These are phyloP conservation scores for Cajanus cajan DNA, from an alignment of 306 rosid genomes.

Conservation along the genomic window DNA sequence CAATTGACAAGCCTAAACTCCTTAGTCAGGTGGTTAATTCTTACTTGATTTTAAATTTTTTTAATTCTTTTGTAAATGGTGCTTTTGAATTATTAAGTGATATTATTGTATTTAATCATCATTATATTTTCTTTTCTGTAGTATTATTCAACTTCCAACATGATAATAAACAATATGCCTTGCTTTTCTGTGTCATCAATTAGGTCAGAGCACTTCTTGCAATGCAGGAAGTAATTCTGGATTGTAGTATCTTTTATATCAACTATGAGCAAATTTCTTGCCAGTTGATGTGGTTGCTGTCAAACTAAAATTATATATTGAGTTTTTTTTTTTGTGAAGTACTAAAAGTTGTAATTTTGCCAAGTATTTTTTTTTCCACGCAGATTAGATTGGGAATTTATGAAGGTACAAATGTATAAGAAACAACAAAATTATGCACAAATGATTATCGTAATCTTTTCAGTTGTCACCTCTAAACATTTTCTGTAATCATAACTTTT, in stretches of 20 bases:
- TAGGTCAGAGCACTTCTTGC: conserved; percentile 23
- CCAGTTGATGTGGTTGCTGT: conserved; percentile 3
- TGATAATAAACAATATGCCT: conserved; percentile 5
- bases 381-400: background rate
- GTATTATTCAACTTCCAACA: conserved; percentile 26
- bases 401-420: background rate
- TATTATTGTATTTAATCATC: background rate
- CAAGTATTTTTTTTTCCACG: conserved; percentile 4
- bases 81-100: conserved; percentile 20
- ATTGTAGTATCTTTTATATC: conserved; percentile 15
- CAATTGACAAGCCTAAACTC: conserved; percentile 90
- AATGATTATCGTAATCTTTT: background rate
- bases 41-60: background rate
- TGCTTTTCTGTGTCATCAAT: conserved; percentile 20
- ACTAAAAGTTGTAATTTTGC: conserved; percentile 13
- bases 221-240: conserved; percentile 21
- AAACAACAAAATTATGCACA: background rate
- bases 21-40: conserved; percentile 86
- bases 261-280: conserved; percentile 15
- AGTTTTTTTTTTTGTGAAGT: conserved; percentile 10
- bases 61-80: background rate
- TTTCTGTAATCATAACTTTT: background rate
- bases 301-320: conserved; percentile 3
- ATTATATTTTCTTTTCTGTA: conserved; percentile 5
- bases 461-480: background rate